Base-by-base conservation (phyloP, 306 rosid genomes). In the Amphicarpaea edgeworthii region DNA sequence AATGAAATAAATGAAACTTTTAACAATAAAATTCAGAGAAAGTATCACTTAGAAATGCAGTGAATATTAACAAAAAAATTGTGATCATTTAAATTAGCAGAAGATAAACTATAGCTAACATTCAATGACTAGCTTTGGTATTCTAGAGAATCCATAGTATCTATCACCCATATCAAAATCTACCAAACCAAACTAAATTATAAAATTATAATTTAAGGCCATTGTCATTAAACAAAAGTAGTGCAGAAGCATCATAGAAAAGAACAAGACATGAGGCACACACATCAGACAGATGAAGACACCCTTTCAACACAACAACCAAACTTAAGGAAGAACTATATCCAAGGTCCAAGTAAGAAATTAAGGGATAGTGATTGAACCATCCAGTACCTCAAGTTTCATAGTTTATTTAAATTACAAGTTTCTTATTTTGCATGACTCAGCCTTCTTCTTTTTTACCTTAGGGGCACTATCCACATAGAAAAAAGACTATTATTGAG, bases 21-120 rank as follows among this genome's bases (percentile, higher is more conserved):
- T 28, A 59, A 69, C 67, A 73, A 72, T 8, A 38, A 77, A 41
- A 50, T 50, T 49, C 61, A 65, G 83, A 72, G 37, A 50, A 84
- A 7, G 42, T 54, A 45, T 42, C 58, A 28, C 59, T 45, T 28
- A 75, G 38, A 68, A 17, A 60, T 58, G 53, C 70, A 72, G 59
- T 45, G 32, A 64, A 76, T 67, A 78, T 70, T 20, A 72, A 43
- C 62, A 14, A 68, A 79, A 32, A 72, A 6, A 1, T 41, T 23
- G 43, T 21, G 47, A 55, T 16, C 47, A 55, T 17, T 47, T 63
- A 45, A 63, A 54, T 43, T 34, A 68, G 60, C 54, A 62, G 16
- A 61, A 63, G 45, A 69, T 47, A 61, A 53, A 51, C 16, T 70
- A 42, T 16, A 61, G 15, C 51, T 42, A 17, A 68, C 15, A 53